Conservation (phyloP, 352 stramenopile species). For the Pythium monospermum region DNA sequence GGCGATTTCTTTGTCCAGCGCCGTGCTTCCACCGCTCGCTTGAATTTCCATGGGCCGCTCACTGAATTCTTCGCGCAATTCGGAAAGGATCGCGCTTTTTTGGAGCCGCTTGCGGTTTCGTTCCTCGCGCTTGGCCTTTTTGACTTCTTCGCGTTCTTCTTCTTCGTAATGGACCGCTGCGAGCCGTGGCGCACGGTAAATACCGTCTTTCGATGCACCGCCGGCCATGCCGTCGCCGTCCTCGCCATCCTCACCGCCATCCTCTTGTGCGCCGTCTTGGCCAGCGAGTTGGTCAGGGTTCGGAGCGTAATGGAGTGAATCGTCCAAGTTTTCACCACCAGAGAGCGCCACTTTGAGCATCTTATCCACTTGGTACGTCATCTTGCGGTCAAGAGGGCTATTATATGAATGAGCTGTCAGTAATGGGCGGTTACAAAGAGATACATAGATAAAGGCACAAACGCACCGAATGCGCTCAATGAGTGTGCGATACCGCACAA, state of each 20-base stretch:
- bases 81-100: slow-evolving; percentile 80
- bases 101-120: slow-evolving; percentile 75
- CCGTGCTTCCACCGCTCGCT: slow-evolving; percentile 46
- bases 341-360: slow-evolving; percentile 85
- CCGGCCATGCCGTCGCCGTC: neutral
- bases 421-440: too few species aligned
- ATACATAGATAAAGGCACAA: too few species aligned
- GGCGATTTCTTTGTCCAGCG: slow-evolving; percentile 75
- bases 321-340: slow-evolving; percentile 63
- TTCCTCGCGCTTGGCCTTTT: slow-evolving; percentile 79
- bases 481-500: slow-evolving; percentile 82
- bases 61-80: slow-evolving; percentile 84
- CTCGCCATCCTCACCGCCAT: slow-evolving; percentile 34
- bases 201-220: slow-evolving; percentile 50
- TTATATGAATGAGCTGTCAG: too few species aligned
- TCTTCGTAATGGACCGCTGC: slow-evolving; percentile 82
- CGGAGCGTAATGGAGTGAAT: slow-evolving; percentile 74
- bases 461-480: slow-evolving; percentile 72
- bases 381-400: slow-evolving; percentile 77
- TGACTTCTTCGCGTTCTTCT: slow-evolving; percentile 71
- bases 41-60: slow-evolving; percentile 71
- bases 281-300: slow-evolving; percentile 68
- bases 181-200: slow-evolving; percentile 74
- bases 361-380: slow-evolving; percentile 90
- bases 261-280: slow-evolving; percentile 41